A percentile compares a stretch with the other conserved stretches of the same genome.
These are phyloP conservation scores for Colletotrichum phormii DNA, from an alignment of 2,329 filamentous ascomycete genomes.

Conservation along the genomic window DNA sequence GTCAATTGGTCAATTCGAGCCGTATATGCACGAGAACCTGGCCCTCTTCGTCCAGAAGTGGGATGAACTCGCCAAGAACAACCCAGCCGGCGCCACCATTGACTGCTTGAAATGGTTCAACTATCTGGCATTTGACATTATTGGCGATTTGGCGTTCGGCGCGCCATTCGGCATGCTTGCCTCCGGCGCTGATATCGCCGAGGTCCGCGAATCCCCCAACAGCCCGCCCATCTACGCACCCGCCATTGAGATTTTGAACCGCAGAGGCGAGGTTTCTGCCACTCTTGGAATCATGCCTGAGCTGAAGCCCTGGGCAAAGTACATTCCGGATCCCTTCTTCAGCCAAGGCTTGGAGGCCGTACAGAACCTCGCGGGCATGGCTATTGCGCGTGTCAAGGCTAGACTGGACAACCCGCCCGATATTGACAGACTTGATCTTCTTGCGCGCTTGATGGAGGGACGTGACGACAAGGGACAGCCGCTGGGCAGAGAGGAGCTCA, in stretches of 20 bases:
- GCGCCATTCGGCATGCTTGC: slow-evolving; percentile 39
- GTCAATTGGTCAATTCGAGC: slow-evolving; percentile 85
- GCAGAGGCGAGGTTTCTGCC: slow-evolving; percentile 86
- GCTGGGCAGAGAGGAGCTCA: slow-evolving; percentile 82
- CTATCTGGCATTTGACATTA: slow-evolving; percentile 38
- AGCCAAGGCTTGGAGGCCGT: slow-evolving; percentile 79
- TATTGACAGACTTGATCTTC: slow-evolving; percentile 79
- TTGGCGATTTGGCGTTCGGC: slow-evolving; percentile 40
- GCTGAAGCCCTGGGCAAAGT: slow-evolving; percentile 84
- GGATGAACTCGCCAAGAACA: slow-evolving; percentile 63
- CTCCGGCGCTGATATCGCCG: slow-evolving; percentile 35
- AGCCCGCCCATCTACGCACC: slow-evolving; percentile 75
- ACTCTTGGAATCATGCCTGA: slow-evolving; percentile 80
- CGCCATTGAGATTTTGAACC: slow-evolving; percentile 89
- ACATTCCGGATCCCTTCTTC: slow-evolving; percentile 87
- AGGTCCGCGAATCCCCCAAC: slow-evolving; percentile 59
- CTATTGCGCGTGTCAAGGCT: slow-evolving; percentile 82
- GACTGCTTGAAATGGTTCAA: slow-evolving; percentile 67
- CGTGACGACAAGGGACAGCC: slow-evolving; percentile 82
- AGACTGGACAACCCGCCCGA: slow-evolving; percentile 77
- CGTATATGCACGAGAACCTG: slow-evolving; percentile 86
- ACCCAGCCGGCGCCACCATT: slow-evolving; percentile 57
- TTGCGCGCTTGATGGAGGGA: slow-evolving; percentile 86
- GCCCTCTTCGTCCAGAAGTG: slow-evolving; percentile 79
- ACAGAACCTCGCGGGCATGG: slow-evolving; percentile 86